Evolutionary conservation across 306 rosid species (phyloP).

Genomic region (Acacia acuminata): DNA sequence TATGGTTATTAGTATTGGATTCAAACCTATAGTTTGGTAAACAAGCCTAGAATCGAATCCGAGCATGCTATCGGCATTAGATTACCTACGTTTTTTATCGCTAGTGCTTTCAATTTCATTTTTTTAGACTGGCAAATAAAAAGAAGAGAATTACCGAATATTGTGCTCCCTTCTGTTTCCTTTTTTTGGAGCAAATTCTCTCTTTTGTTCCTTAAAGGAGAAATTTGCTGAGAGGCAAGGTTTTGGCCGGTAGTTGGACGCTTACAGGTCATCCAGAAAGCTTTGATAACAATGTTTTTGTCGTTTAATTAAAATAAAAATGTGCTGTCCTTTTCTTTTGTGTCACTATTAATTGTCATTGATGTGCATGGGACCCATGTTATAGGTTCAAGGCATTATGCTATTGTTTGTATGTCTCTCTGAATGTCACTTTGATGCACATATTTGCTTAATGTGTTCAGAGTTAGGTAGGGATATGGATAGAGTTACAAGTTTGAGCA

Average conservation of each 20-base stretch:
- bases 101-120: background rate
- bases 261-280: constrained; percentile 7
- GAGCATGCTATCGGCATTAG: background rate
- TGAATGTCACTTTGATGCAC: background rate
- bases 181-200: background rate
- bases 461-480: background rate
- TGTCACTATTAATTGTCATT: background rate
- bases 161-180: constrained; percentile 12
- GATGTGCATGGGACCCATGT: background rate
- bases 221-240: background rate
- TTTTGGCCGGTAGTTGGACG: background rate
- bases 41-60: constrained; percentile 2
- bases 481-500: background rate
- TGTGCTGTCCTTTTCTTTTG: background rate
- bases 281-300: background rate
- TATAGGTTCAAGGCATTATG: background rate
- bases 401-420: constrained; percentile 6
- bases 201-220: constrained; percentile 2
- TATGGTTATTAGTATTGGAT: background rate
- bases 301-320: background rate
- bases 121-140: background rate
- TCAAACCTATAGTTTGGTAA: background rate
- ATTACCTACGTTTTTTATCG: background rate
- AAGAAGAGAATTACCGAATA: background rate
- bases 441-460: background rate